Conservation (phyloP, 1,284 basidiomycete species). For the Sanghuangporus weigelae region DNA sequence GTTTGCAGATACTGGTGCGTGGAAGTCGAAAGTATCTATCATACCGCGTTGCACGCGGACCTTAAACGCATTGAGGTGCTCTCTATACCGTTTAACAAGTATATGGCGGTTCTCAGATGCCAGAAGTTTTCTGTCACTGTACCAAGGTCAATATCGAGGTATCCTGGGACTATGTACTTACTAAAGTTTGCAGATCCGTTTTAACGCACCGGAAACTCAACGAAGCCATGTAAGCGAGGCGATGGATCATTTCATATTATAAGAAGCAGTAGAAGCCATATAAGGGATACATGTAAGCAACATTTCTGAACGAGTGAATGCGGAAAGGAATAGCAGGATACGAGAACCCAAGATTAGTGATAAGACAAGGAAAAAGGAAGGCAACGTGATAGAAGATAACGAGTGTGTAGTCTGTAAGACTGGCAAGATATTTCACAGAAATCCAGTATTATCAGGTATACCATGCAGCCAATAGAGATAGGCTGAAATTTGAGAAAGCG, state of each 20-base stretch:
- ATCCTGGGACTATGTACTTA: no score
- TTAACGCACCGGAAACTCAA: no score
- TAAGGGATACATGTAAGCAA: background rate
- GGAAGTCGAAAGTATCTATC: no score
- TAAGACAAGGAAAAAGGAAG: background rate
- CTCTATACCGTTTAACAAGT: no score
- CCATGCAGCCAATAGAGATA: background rate
- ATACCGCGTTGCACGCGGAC: no score
- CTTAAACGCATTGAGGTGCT: no score
- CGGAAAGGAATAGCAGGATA: background rate
- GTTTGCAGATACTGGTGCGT: no score
- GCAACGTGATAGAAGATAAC: background rate
- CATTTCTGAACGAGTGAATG: background rate
- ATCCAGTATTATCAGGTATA: background rate
- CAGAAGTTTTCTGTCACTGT: no score
- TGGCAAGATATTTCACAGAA: background rate
- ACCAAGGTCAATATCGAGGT: no score
- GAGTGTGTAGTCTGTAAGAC: background rate
- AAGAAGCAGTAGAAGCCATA: background rate
- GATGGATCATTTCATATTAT: background rate
- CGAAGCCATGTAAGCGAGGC: no score
- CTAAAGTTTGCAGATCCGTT: no score
- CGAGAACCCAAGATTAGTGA: background rate
- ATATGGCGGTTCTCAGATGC: no score
- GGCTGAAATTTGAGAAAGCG: background rate